phyloP scores from a whole-genome alignment of 2,329 filamentous ascomycete species.

The Sporothrix luriei region DNA sequence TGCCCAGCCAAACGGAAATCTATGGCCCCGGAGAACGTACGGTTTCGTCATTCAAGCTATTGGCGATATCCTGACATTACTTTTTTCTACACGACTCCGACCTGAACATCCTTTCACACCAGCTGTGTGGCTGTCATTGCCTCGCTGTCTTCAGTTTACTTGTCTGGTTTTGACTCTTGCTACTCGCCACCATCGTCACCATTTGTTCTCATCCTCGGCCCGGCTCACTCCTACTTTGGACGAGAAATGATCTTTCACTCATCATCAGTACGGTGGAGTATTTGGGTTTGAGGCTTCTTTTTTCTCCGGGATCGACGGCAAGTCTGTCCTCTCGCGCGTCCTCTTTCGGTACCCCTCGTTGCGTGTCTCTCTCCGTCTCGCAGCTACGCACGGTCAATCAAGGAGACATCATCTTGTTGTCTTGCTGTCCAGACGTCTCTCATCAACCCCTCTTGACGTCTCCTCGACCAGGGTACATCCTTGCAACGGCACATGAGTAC shows the following conservation, averaged over 20 bases:
- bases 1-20: background rate
- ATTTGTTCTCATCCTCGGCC: background rate
- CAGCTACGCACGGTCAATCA: background rate
- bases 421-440: background rate
- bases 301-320: constrained; percentile 27
- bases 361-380: background rate
- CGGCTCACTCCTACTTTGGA: background rate
- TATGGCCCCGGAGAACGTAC: background rate
- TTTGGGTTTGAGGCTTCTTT: constrained; percentile 19
- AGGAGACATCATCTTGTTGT: background rate
- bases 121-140: background rate
- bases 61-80: background rate
- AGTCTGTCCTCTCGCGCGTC: constrained; percentile 14
- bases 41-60: background rate
- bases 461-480: constrained; percentile 13
- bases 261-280: background rate
- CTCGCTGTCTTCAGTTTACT: background rate
- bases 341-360: background rate
- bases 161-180: background rate
- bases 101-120: background rate
- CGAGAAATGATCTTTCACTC: background rate
- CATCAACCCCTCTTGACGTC: background rate
- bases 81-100: background rate
- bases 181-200: background rate
- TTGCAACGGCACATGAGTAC: constrained; percentile 17